Conservation (phyloP, 2,329 filamentous ascomycete species). For the Xylariaceae sp. region DNA sequence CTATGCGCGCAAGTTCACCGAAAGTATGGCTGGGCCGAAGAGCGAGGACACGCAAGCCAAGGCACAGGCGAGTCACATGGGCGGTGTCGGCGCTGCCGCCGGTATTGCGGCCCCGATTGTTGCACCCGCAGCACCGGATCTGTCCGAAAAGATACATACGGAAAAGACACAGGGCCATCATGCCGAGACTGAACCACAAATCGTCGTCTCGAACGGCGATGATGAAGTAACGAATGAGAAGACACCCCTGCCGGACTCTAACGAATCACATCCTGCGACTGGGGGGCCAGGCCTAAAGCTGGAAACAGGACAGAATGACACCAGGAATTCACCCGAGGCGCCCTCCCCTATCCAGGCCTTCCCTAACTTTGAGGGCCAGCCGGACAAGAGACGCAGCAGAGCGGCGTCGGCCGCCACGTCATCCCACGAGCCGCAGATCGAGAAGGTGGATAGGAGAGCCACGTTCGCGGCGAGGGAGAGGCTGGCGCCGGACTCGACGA, state of each 20-base stretch:
- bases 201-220: conserved; percentile 11
- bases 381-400: too few relatives aligned
- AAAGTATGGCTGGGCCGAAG: conserved; percentile 53
- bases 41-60: conserved; percentile 44
- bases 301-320: conserved; percentile 14
- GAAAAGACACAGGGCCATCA: conserved; percentile 11
- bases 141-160: conserved; percentile 16
- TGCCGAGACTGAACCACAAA: conserved; percentile 11
- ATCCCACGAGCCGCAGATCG: conserved; percentile 24
- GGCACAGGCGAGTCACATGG: conserved; percentile 21
- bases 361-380: conserved; percentile 36
- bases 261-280: conserved; percentile 8
- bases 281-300: conserved; percentile 9
- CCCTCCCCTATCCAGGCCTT: conserved; percentile 39
- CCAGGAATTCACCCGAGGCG: conserved; percentile 23
- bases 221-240: conserved; percentile 16
- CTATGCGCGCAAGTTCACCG: conserved; percentile 71
- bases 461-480: conserved; percentile 50
- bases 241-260: conserved; percentile 7
- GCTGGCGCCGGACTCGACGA: conserved; percentile 28
- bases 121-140: conserved; percentile 14
- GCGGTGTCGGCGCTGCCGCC: conserved; percentile 12
- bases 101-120: conserved; percentile 20
- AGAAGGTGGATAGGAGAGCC: conserved; percentile 41
- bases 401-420: conserved; percentile 13